phyloP scores from a whole-genome alignment of 345 rosid species.

The Erodium maritimum region DNA sequence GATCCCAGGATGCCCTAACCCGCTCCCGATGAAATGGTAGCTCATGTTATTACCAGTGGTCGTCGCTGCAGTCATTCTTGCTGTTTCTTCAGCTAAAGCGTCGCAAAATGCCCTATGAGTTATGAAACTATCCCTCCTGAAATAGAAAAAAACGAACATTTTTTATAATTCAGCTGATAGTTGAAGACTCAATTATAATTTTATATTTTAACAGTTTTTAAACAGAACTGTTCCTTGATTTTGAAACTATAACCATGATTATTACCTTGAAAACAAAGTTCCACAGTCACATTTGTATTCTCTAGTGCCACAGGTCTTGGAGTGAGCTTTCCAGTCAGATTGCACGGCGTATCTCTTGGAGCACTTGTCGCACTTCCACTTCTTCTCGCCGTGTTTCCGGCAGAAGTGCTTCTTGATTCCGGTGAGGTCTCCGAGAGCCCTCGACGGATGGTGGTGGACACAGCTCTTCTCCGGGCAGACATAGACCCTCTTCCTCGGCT shows the following conservation, averaged over 20 bases:
- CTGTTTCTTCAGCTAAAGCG: slow-evolving; percentile 93
- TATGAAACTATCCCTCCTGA: slow-evolving; percentile 87
- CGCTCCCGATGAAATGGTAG: slow-evolving; percentile 48
- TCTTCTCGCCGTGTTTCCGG: slow-evolving; percentile 95
- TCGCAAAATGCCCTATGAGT: slow-evolving; percentile 98
- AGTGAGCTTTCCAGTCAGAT: slow-evolving; percentile 98
- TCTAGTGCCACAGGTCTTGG: slow-evolving; percentile 91
- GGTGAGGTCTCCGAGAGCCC: slow-evolving; percentile 94
- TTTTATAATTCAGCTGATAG: too few relatives aligned
- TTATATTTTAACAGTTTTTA: too few relatives aligned
- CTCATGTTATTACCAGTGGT: slow-evolving; percentile 19
- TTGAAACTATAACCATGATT: neutral
- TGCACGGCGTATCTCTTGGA: slow-evolving; percentile 90
- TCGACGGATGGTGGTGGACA: slow-evolving; percentile 78
- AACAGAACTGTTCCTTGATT: neutral
- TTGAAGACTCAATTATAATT: too few relatives aligned
- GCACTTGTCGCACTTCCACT: too few relatives aligned
- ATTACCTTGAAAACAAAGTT: slow-evolving; percentile 77
- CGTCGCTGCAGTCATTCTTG: slow-evolving; percentile 70
- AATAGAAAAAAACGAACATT: neutral
- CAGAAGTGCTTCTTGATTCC: slow-evolving; percentile 96
- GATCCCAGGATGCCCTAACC: slow-evolving; percentile 15
- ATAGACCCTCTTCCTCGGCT: slow-evolving; percentile 68
- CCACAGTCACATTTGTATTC: slow-evolving; percentile 97
- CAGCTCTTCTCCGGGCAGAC: slow-evolving; percentile 90